Evolutionary conservation across 2,329 filamentous ascomycete genomes (phyloP), one percentile per base, ranked within the genome.

Genomic region (Orbilia blumenaviensis): DNA sequence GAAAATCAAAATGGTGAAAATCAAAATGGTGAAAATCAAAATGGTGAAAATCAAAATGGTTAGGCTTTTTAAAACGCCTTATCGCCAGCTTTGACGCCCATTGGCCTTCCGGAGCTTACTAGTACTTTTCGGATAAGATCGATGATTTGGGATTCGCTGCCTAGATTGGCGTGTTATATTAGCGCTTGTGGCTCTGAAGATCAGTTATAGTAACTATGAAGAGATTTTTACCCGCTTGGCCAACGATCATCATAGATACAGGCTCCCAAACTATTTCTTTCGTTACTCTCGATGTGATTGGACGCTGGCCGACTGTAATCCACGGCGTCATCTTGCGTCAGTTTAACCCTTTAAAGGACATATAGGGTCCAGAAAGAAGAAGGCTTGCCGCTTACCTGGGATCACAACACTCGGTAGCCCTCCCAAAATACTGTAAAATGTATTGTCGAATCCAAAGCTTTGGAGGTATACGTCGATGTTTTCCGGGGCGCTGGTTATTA

Each of bases 391-490:
- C 27, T 61, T 42, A 75, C 69, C 52, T 7, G 62, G 62, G 10
- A 75, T 18, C 36, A 75, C 46, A 18, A 75, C 44, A 16, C 62
- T 67, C 2, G 69, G 69, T 1, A 66, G 29, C 0, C 62, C 69
- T 10, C 69, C 69, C 12, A 75, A 56, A 14, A 75, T 75, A 7
- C 62, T 67, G 21, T 75, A 75, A 21, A 74, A 74, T 7, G 62
- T 75, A 61, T 75, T 62, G 38, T 75, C 69, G 9, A 75, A 75
- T 8, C 69, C 62, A 42, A 75, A 75, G 29, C 62, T 75, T 58
- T 75, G 62, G 5, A 75, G 62, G 25, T 63, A 67, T 18, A 41
- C 29, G 27, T 75, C 62, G 14, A 67, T 36, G 27, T 8, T 56
- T 21, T 68, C 69, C 27, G 69, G 54, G 9, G 69, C 44, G 3